These are phyloP conservation scores for Pueraria montana DNA, from an alignment of 306 rosid species.

Conservation along the genomic window DNA sequence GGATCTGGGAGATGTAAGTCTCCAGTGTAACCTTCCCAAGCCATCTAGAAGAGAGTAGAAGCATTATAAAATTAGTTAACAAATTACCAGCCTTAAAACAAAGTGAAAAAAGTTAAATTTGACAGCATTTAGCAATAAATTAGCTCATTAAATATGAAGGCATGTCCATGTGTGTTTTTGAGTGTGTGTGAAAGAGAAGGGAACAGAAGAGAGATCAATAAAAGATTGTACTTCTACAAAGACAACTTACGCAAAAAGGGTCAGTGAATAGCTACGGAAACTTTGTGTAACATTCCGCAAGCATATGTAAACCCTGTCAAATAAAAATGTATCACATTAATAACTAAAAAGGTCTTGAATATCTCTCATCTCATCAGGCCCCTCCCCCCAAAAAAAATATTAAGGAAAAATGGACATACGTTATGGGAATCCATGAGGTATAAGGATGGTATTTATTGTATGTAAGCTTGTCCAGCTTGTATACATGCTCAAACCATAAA, in stretches of 20 bases:
- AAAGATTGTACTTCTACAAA: conserved; percentile 32
- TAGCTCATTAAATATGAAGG: conserved; percentile 20
- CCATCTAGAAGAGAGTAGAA: conserved; percentile 69
- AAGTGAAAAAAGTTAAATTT: conserved; percentile 35
- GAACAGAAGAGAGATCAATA: conserved; percentile 35
- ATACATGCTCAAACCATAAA: conserved; percentile 87
- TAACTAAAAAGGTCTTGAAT: conserved; percentile 37
- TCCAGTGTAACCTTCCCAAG: conserved; percentile 97
- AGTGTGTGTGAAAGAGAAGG: not conserved
- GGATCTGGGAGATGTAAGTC: conserved; percentile 97
- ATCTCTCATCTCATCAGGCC: conserved; percentile 13
- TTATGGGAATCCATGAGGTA: conserved; percentile 98
- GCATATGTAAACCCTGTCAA: conserved; percentile 83
- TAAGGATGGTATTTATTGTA: conserved; percentile 97
- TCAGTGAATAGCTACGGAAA: conserved; percentile 79
- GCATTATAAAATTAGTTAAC: conserved; percentile 29
- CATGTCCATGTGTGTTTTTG: not conserved
- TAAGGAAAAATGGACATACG: conserved; percentile 65
- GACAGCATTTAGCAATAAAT: conserved; percentile 20
- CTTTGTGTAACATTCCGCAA: conserved; percentile 90
- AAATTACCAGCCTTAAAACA: conserved; percentile 34
- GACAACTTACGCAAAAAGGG: conserved; percentile 85
- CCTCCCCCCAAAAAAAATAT: not conserved
- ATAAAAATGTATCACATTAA: conserved; percentile 40
- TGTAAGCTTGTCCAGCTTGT: conserved; percentile 87